Base-by-base conservation (phyloP, 768 basidiomycete species). In the Clavaria fumosa region DNA sequence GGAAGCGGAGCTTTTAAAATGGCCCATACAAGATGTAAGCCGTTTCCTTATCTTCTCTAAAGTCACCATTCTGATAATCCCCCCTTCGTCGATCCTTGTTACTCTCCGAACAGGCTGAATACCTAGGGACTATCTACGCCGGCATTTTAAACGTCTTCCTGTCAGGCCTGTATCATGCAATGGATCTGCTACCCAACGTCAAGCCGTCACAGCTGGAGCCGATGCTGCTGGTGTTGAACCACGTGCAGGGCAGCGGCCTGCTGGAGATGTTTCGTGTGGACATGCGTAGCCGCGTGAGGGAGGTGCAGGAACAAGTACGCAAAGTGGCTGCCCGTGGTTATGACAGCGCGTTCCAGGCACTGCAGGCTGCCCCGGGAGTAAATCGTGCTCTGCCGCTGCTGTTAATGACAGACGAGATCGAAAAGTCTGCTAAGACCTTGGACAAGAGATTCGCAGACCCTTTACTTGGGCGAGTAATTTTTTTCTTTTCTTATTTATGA, bases 401-500 rank as follows among this genome's bases (percentile, higher is more conserved):
- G 20, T 55, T 83, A 20, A 74, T 93, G 71, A 85, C 84, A 3
- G 79, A 82, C 33, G 91, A 93, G 59, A 59, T 95, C 2, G 88
- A 93, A 64, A 93, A 88, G 54, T 60, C 66, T 24, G 74, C 82
- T 12, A 90, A 91, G 55, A 59, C 67, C 18, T 64, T 93, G 23
- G 82, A 90, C 54, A 88, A 89, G 55, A 72, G 79, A 41, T 99
- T 93, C 58, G 73, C 78, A 0, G 74, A 83, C 39, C 81, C 85
- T 22, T 53, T 96, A 15, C 63, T 90, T 22, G 80, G 76, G 84
- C 90, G 51, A 21, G 72, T 63, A 17, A 36, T 37, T 21, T 38
- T n/a, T 20, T 17, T 24, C 11, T 15, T 11, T 14, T n/a, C 32
- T 18, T 21, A 23, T 23, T 10, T 22, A 23, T 20, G 2, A 30